These are phyloP conservation scores for Pythium apleroticum DNA, from an alignment of 352 stramenopile species.

Conservation along the genomic window DNA sequence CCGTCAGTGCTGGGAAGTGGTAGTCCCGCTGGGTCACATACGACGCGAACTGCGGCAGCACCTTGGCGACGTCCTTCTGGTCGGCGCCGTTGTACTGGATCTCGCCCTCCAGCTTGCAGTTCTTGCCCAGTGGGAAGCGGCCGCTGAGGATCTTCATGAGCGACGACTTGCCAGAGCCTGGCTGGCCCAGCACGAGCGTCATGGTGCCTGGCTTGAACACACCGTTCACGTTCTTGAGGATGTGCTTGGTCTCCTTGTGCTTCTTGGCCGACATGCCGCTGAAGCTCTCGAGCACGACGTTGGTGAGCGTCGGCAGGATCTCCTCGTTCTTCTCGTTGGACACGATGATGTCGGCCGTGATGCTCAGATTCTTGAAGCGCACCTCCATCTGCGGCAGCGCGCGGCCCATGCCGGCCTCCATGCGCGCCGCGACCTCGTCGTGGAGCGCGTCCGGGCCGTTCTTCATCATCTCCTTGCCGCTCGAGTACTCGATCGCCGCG, in stretches of 20 bases:
- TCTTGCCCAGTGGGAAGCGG: constrained; percentile 48
- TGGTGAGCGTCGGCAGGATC: constrained; percentile 50
- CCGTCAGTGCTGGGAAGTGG: constrained; percentile 45
- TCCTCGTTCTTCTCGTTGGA: constrained; percentile 34
- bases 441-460: constrained; percentile 41
- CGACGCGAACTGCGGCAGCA: constrained; percentile 47
- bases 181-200: constrained; percentile 64
- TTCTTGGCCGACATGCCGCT: constrained; percentile 42
- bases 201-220: constrained; percentile 53
- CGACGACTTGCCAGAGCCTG: constrained; percentile 53
- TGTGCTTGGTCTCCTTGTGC: constrained; percentile 46
- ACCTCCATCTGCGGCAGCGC: constrained; percentile 65
- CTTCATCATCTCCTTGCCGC: constrained; percentile 24
- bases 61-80: constrained; percentile 30
- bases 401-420: constrained; percentile 42
- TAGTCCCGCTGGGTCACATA: constrained; percentile 57
- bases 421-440: constrained; percentile 37
- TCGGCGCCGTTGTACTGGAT: constrained; percentile 53
- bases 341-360: constrained; percentile 44
- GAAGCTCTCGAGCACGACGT: constrained; percentile 43
- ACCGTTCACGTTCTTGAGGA: constrained; percentile 45
- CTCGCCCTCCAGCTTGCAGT: constrained; percentile 40
- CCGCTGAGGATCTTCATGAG: constrained; percentile 61
- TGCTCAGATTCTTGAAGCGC: constrained; percentile 47
- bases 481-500: constrained; percentile 21